Evolutionary conservation across 2,329 filamentous ascomycete species (phyloP).

Genomic region (Simplicillium sp.): DNA sequence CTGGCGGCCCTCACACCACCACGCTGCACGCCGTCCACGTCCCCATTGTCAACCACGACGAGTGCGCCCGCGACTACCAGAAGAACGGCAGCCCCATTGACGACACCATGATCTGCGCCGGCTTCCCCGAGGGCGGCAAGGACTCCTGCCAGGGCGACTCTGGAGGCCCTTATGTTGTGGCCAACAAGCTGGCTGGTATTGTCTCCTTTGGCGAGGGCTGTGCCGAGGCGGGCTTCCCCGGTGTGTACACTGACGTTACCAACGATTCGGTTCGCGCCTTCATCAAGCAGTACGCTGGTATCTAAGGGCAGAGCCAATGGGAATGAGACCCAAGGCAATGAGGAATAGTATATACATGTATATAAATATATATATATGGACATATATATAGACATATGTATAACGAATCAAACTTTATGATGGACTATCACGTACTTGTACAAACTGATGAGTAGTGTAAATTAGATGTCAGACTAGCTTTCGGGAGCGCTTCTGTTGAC

Average conservation of each 20-base stretch:
- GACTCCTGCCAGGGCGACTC: slow-evolving; percentile 23
- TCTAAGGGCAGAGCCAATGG: background rate
- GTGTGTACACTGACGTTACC: slow-evolving; percentile 18
- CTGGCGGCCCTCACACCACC: background rate
- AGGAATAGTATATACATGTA: background rate
- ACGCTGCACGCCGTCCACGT: slow-evolving; percentile 6
- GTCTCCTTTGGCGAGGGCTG: slow-evolving; percentile 22
- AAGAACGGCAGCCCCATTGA: slow-evolving; percentile 12
- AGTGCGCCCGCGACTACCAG: slow-evolving; percentile 15
- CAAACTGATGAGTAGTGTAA: too few relatives aligned
- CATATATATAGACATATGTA: background rate
- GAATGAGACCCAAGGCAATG: background rate
- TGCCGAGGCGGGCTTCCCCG: slow-evolving; percentile 13
- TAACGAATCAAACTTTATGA: too few relatives aligned
- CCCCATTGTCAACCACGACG: slow-evolving; percentile 16
- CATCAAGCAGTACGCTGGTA: slow-evolving; percentile 10
- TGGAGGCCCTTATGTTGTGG: slow-evolving; percentile 19
- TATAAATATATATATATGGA: background rate
- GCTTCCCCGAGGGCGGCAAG: slow-evolving; percentile 14
- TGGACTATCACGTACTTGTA: too few relatives aligned
- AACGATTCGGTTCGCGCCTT: slow-evolving; percentile 10
- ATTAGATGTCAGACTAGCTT: too few relatives aligned
- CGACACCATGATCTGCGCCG: slow-evolving; percentile 21
- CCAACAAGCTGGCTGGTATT: slow-evolving; percentile 13
- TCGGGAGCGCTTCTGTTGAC: too few relatives aligned